Percentiles rank a stretch among this genome's conserved stretches.
Evolutionary conservation across 177 flowering plant genomes (phyloP).

Genomic region (Viscum album): DNA sequence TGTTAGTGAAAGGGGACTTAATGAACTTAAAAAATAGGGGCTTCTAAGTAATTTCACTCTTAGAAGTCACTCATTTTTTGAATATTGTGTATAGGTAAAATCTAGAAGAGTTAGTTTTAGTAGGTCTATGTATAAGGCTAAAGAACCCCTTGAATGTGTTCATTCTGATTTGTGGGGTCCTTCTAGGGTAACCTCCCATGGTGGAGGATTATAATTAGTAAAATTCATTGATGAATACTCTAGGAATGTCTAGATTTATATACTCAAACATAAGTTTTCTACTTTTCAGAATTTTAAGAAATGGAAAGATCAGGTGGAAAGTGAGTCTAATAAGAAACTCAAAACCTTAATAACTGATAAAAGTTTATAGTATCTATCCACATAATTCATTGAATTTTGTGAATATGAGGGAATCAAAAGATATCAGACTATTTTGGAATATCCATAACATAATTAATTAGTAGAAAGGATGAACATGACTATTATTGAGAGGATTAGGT

Average conservation of each 20-base stretch:
- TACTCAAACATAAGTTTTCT: not conserved
- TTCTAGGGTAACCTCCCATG: too few relatives aligned
- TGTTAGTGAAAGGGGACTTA: too few relatives aligned
- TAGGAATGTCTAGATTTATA: not conserved
- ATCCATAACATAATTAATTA: not conserved
- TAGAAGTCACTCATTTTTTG: too few relatives aligned
- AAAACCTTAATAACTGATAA: not conserved
- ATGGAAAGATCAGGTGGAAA: not conserved
- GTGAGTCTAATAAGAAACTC: not conserved
- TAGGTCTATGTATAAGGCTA: too few relatives aligned
- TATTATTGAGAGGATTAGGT: not conserved
- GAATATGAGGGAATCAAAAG: not conserved
- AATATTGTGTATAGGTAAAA: too few relatives aligned
- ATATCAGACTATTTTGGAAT: not conserved
- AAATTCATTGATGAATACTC: not conserved
- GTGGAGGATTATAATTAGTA: too few relatives aligned
- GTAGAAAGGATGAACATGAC: not conserved
- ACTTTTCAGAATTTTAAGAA: not conserved
- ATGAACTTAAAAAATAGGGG: too few relatives aligned
- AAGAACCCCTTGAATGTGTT: too few relatives aligned
- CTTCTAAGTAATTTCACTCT: too few relatives aligned
- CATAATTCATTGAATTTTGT: not conserved
- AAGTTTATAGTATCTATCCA: not conserved
- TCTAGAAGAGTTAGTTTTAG: too few relatives aligned
- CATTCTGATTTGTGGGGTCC: too few relatives aligned